Evolutionary conservation across 768 basidiomycete genomes (phyloP).

Genomic region (Omphalotus guepiniiformis): DNA sequence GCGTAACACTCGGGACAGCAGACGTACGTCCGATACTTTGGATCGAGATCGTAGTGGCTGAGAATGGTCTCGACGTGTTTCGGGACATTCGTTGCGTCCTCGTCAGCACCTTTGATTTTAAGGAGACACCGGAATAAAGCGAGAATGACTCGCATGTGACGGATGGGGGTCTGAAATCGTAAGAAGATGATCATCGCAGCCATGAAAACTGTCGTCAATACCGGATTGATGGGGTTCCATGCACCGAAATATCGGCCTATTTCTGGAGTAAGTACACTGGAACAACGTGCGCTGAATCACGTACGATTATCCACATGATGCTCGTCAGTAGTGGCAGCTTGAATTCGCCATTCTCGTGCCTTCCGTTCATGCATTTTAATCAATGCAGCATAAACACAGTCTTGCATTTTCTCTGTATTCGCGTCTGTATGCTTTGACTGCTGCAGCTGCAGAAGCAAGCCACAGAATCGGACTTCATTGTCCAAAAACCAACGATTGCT

Average conservation of each 20-base stretch:
- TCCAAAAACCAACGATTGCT: not conserved
- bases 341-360: not conserved
- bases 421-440: not conserved
- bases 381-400: not conserved
- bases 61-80: constrained; percentile 3
- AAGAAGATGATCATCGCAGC: not conserved
- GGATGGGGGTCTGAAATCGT: not conserved
- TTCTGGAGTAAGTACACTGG: not conserved
- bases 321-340: not conserved
- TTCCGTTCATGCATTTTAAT: not conserved
- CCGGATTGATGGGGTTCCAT: not conserved
- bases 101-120: not conserved
- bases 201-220: not conserved
- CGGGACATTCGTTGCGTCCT: not conserved
- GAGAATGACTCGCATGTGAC: not conserved
- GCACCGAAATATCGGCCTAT: not conserved
- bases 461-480: not conserved
- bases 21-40: not conserved
- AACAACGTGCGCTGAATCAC: not conserved
- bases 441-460: not conserved
- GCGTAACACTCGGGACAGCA: not conserved
- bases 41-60: not conserved
- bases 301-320: not conserved
- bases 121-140: not conserved
- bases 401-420: not conserved